A percentile compares a stretch with the other conserved stretches of the same genome.
Conservation (phyloP, 2,329 filamentous ascomycete genomes). For the Monosporascus sp. region DNA sequence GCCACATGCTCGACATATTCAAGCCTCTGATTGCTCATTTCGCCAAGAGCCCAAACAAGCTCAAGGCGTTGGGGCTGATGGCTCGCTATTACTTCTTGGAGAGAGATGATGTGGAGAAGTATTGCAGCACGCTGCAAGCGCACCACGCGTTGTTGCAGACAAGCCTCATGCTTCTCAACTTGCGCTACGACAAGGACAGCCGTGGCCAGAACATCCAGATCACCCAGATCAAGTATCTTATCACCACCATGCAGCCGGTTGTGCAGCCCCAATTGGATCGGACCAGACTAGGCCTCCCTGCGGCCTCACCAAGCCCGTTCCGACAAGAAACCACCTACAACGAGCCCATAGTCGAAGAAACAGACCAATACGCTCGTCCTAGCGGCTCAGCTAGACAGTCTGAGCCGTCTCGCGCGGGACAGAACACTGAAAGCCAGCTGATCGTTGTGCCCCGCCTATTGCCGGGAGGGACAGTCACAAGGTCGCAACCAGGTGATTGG, state of each 20-base stretch:
- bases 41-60: not conserved
- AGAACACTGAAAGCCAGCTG: no score
- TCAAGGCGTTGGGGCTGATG: not conserved
- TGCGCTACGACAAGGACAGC: not conserved
- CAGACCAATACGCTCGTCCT: no score
- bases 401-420: no score
- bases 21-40: not conserved
- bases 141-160: not conserved
- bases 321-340: no score
- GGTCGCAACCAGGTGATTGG: not conserved
- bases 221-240: no score
- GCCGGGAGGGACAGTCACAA: no score
- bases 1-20: not conserved
- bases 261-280: no score
- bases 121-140: not conserved
- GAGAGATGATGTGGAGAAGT: not conserved
- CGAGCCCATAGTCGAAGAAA: no score
- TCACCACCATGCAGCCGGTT: no score
- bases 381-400: no score
- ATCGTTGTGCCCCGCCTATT: not conserved
- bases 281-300: no score
- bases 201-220: not conserved
- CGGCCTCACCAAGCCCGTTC: no score
- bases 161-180: not conserved
- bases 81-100: not conserved